A percentile compares a stretch with the other conserved stretches of the same genome.
These are phyloP conservation scores for Puccinia horiana DNA, from an alignment of 1,284 basidiomycete species.

Conservation along the genomic window DNA sequence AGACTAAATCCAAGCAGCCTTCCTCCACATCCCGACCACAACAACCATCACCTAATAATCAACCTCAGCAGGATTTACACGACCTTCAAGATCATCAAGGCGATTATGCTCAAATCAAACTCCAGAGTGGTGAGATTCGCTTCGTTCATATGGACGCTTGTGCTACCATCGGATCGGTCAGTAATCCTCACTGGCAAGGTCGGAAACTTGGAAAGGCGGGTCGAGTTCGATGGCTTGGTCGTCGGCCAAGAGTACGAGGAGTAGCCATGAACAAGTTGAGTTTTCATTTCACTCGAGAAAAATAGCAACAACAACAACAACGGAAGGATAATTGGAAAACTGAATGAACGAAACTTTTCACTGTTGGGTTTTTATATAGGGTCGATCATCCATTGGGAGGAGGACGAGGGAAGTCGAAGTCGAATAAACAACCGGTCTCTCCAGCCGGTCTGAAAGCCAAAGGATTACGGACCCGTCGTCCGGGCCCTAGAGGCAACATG, in stretches of 20 bases:
- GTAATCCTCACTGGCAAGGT: conserved; percentile 87
- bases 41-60: conserved; percentile 6
- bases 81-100: conserved; percentile 62
- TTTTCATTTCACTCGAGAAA: conserved; percentile 52
- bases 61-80: conserved; percentile 59
- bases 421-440: conserved; percentile 86
- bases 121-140: conserved; percentile 90
- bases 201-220: conserved; percentile 88
- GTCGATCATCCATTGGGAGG: conserved; percentile 93
- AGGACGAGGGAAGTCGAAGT: conserved; percentile 96
- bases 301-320: too few relatives aligned
- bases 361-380: conserved; percentile 29
- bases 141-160: conserved; percentile 78
- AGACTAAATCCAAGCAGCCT: conserved; percentile 50
- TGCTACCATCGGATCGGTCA: conserved; percentile 87
- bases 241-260: conserved; percentile 85
- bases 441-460: conserved; percentile 90
- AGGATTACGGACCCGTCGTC: conserved; percentile 87
- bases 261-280: conserved; percentile 93
- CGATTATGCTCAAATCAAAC: conserved; percentile 75
- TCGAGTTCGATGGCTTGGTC: conserved; percentile 81
- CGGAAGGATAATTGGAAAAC: too few relatives aligned
- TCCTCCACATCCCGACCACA: conserved; percentile 49
- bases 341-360: too few relatives aligned
- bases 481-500: conserved; percentile 68